phyloP scores from a whole-genome alignment of 306 rosid species.

The Gleditsia sinensis region DNA sequence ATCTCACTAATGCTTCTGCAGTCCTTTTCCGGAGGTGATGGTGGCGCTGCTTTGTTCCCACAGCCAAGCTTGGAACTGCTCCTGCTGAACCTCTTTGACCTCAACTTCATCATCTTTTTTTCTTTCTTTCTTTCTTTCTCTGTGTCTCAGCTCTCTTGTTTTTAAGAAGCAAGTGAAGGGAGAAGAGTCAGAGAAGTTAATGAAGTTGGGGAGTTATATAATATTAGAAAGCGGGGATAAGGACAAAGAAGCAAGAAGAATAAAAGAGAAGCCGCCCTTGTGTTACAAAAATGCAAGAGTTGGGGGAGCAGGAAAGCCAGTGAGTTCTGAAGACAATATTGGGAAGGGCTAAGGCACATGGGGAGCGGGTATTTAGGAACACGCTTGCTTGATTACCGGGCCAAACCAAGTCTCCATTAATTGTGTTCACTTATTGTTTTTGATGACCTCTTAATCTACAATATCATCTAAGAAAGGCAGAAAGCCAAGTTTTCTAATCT shows the following conservation, averaged over 20 bases:
- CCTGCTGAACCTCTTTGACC: conserved; percentile 75
- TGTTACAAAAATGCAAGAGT: conserved; percentile 30
- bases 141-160: not conserved
- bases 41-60: conserved; percentile 34
- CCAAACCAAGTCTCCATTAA: conserved; percentile 39
- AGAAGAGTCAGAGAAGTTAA: not conserved
- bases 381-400: conserved; percentile 77
- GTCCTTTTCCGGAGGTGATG: conserved; percentile 33
- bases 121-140: too few species aligned
- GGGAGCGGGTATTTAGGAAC: conserved; percentile 54
- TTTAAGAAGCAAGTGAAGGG: not conserved
- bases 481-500: too few species aligned
- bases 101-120: conserved; percentile 79
- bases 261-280: conserved; percentile 45
- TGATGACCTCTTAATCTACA: too few species aligned
- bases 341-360: conserved; percentile 69
- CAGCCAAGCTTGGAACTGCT: conserved; percentile 60
- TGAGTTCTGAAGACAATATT: conserved; percentile 30
- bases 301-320: conserved; percentile 35
- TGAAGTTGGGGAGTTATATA: conserved; percentile 52
- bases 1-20: conserved; percentile 46
- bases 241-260: conserved; percentile 27
- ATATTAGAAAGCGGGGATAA: not conserved
- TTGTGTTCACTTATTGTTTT: not conserved
- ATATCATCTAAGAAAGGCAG: too few species aligned